Conservation (phyloP, 2,329 filamentous ascomycete species). For the Aspergillus vadensis region DNA sequence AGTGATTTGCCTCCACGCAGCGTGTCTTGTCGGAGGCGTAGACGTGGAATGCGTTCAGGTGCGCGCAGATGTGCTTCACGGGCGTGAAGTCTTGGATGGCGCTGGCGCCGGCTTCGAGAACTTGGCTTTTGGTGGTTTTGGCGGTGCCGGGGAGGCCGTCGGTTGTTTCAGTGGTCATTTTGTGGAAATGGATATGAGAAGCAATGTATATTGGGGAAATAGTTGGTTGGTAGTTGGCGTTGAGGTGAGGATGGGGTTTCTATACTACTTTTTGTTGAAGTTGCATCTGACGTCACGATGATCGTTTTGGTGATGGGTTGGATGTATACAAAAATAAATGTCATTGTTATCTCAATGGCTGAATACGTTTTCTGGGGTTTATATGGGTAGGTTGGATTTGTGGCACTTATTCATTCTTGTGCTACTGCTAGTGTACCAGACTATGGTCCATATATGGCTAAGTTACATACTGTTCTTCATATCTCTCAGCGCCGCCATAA, state of each 20-base stretch:
- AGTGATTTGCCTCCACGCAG: conserved; percentile 78
- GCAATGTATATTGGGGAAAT: neutral
- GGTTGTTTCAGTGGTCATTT: conserved; percentile 8
- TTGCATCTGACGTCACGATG: conserved; percentile 34
- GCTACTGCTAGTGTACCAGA: neutral
- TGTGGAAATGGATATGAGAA: neutral
- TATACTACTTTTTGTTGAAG: neutral
- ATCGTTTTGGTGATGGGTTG: conserved; percentile 8
- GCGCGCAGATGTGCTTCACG: conserved; percentile 73
- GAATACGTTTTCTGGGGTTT: neutral
- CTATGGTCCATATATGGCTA: neutral
- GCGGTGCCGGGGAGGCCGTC: conserved; percentile 33
- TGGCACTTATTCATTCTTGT: neutral
- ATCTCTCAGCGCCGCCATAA: conserved; percentile 83
- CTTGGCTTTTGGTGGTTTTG: conserved; percentile 36
- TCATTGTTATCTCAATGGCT: neutral
- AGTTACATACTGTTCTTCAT: conserved; percentile 68
- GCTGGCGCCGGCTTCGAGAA: conserved; percentile 42
- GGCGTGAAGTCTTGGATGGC: conserved; percentile 61
- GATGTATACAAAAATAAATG: neutral
- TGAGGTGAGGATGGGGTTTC: neutral
- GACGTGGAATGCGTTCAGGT: conserved; percentile 83
- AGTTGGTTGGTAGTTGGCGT: neutral
- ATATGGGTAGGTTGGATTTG: neutral
- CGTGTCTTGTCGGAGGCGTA: conserved; percentile 73